phyloP scores from a whole-genome alignment of 1,139 yeast genomes.

The Scheffersomyces lignicola region DNA sequence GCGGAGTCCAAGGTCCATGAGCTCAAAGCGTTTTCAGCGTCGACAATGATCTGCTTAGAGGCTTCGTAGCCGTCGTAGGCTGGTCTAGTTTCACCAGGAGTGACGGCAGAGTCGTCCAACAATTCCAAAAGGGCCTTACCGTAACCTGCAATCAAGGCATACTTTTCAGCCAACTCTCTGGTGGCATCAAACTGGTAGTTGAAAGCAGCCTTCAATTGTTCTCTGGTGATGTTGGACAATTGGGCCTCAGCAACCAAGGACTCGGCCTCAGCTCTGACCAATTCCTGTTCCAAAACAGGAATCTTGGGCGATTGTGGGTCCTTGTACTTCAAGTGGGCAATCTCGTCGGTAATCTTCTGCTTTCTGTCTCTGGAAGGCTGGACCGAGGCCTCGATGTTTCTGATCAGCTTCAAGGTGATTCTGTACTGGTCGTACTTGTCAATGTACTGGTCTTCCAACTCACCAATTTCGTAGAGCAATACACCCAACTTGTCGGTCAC shows the following conservation, averaged over 20 bases:
- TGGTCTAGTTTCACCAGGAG: constrained; percentile 99
- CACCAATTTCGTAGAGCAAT: constrained; percentile 92
- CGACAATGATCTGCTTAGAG: constrained; percentile 94
- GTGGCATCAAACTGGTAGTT: constrained; percentile 95
- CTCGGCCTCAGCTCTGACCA: constrained; percentile 98
- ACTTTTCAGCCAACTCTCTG: constrained; percentile 94
- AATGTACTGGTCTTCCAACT: constrained; percentile 95
- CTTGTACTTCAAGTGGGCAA: constrained; percentile 96
- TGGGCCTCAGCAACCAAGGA: constrained; percentile 99
- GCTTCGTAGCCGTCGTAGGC: constrained; percentile 98
- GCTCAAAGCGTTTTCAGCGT: constrained; percentile 93
- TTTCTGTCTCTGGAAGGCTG: constrained; percentile 98
- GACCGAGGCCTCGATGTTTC: constrained; percentile 96
- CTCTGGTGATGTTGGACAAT: constrained; percentile 95
- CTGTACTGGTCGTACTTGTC: constrained; percentile 98
- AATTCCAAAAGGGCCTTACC: constrained; percentile 96
- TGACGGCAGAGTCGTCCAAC: constrained; percentile 93
- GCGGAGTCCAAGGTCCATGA: constrained; percentile 97
- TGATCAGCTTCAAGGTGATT: constrained; percentile 88
- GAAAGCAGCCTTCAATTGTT: constrained; percentile 95
- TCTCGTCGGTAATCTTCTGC: constrained; percentile 95
- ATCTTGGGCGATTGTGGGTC: constrained; percentile 98
- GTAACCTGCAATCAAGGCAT: constrained; percentile 96
- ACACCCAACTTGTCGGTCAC: constrained; percentile 98
- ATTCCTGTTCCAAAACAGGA: constrained; percentile 92